Conservation (phyloP, 140 eudicot species). For the Senecio squalidus region DNA sequence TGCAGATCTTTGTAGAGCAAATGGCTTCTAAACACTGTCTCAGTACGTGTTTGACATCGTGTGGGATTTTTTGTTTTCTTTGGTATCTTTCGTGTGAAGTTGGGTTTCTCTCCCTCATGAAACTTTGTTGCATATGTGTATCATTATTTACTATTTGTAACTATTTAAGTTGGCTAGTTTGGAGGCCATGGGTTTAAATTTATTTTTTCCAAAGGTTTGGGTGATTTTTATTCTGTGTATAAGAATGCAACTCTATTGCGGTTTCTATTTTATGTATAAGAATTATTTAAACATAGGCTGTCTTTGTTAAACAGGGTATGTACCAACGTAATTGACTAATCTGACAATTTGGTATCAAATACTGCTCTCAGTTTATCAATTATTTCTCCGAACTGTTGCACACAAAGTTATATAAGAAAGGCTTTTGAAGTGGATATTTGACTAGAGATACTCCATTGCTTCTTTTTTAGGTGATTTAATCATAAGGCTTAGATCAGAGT, state of each 20-base stretch:
- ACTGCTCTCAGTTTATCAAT: no score
- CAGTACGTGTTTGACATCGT: neutral
- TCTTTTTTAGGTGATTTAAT: no score
- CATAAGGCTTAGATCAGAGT: no score
- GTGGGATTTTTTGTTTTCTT: constrained; percentile 7
- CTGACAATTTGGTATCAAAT: no score
- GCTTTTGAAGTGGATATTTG: no score
- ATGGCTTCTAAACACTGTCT: neutral
- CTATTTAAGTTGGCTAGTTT: constrained; percentile 10
- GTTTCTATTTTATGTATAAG: no score
- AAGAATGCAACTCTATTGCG: constrained; percentile 3
- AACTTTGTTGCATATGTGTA: constrained; percentile 12
- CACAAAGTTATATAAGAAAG: no score
- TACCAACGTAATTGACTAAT: no score
- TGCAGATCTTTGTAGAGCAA: neutral
- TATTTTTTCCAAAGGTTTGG: neutral
- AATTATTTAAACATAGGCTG: no score
- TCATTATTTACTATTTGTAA: constrained; percentile 7
- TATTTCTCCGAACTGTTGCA: no score
- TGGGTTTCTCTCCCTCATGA: constrained; percentile 7
- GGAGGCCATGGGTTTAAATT: neutral
- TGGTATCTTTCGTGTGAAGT: constrained; percentile 20
- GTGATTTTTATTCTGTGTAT: neutral
- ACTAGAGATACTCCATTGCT: no score
- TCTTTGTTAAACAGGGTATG: no score